Conservation (phyloP, 1,284 basidiomycete genomes). For the Rhodotorula sp. region DNA sequence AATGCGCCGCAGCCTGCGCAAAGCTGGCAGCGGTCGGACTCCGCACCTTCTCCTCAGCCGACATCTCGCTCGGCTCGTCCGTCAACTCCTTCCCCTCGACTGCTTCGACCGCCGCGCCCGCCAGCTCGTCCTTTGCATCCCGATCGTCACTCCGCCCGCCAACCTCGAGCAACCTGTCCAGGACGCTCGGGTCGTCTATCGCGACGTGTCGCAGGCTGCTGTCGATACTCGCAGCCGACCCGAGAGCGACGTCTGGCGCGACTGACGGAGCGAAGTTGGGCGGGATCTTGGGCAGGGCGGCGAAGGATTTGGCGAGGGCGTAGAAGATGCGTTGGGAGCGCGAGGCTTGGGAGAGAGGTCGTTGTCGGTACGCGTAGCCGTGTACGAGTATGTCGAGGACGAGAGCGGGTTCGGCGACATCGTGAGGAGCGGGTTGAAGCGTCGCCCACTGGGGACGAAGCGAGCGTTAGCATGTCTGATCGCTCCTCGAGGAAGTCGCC, state of each 20-base stretch:
- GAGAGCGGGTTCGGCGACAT: constrained; percentile 34
- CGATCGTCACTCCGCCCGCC: constrained; percentile 27
- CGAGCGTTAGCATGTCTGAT: too few relatives aligned
- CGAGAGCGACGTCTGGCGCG: background rate
- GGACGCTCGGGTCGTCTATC: constrained; percentile 11
- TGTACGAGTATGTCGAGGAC: constrained; percentile 32
- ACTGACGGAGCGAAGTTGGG: background rate
- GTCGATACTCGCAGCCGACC: background rate
- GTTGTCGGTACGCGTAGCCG: constrained; percentile 39
- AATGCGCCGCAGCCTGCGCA: background rate
- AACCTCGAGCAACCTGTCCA: constrained; percentile 32
- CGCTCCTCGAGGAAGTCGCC: background rate
- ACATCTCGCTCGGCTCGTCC: constrained; percentile 32
- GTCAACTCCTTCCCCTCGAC: background rate
- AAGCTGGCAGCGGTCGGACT: background rate
- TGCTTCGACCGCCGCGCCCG: constrained; percentile 4
- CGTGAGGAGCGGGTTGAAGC: constrained; percentile 23
- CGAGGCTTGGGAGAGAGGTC: constrained; percentile 35
- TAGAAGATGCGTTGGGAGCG: constrained; percentile 43
- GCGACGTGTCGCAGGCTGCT: background rate
- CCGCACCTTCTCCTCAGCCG: constrained; percentile 6
- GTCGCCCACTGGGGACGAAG: constrained; percentile 24
- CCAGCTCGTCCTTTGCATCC: constrained; percentile 16
- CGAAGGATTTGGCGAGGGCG: constrained; percentile 41
- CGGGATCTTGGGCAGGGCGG: constrained; percentile 38